phyloP scores from a whole-genome alignment of 2,329 filamentous ascomycete species.

The Venturia aucupariae region DNA sequence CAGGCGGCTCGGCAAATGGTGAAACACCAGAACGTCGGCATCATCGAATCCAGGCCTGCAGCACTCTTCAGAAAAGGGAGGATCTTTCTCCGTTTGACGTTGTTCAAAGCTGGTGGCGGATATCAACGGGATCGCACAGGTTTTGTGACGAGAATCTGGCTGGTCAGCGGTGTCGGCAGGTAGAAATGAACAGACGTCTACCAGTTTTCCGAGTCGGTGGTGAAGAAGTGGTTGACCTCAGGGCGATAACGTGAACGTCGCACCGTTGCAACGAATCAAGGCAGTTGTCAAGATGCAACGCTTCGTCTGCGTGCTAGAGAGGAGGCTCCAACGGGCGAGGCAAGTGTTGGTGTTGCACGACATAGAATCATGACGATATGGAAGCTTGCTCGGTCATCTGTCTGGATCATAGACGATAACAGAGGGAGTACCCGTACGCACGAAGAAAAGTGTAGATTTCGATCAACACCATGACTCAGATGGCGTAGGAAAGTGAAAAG shows the following conservation, averaged over 20 bases:
- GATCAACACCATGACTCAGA: not conserved
- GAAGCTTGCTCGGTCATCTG: not conserved
- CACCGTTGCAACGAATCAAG: not conserved
- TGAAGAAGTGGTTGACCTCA: not conserved
- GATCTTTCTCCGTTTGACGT: not conserved
- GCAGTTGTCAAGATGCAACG: slow-evolving; percentile 2
- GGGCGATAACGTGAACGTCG: not conserved
- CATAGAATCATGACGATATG: not conserved
- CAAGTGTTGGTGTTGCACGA: not conserved
- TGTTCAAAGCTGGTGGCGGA: not conserved
- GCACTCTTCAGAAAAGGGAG: not conserved
- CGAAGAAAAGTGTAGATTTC: not conserved
- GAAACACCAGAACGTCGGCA: not conserved
- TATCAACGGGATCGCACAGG: not conserved
- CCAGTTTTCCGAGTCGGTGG: not conserved
- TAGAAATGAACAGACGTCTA: not conserved
- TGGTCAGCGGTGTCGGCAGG: not conserved
- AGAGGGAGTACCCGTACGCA: not conserved
- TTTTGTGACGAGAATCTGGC: not conserved
- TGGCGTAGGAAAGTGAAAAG: not conserved
- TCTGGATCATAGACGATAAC: not conserved
- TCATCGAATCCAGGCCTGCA: not conserved
- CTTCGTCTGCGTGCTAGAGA: not conserved
- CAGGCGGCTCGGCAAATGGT: not conserved
- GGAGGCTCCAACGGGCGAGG: not conserved